Conservation (phyloP, 139 green algal genomes). For the Chloropicon primus region DNA sequence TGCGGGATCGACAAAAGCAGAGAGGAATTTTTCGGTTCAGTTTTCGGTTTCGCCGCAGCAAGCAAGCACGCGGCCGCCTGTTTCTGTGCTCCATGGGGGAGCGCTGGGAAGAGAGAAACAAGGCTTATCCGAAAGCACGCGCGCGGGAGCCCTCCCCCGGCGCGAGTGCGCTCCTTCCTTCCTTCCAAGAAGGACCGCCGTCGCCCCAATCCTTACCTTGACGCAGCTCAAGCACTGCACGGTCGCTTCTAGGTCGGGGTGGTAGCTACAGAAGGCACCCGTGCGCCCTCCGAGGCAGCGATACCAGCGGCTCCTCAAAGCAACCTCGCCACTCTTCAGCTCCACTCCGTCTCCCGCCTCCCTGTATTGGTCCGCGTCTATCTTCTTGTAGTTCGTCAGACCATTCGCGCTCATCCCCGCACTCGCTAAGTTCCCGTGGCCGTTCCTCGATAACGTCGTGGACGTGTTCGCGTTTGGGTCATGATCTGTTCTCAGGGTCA, state of each 20-base stretch:
- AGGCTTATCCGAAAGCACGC: too few relatives aligned
- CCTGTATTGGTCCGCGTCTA: neutral
- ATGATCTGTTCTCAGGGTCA: conserved; percentile 54
- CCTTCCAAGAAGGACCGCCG: too few relatives aligned
- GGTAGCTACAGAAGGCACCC: conserved; percentile 65
- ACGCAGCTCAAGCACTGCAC: conserved; percentile 86
- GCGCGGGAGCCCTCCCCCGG: too few relatives aligned
- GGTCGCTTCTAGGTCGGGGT: conserved; percentile 65
- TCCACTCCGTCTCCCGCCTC: neutral
- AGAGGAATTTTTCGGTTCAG: too few relatives aligned
- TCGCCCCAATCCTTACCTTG: too few relatives aligned
- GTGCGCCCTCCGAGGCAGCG: conserved; percentile 55
- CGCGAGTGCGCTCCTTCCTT: too few relatives aligned
- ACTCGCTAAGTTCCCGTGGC: conserved; percentile 37
- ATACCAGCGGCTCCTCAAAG: conserved; percentile 30
- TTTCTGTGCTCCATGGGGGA: too few relatives aligned
- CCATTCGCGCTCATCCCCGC: conserved; percentile 70
- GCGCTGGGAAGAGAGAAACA: too few relatives aligned
- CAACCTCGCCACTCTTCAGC: neutral
- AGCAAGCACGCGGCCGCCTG: too few relatives aligned
- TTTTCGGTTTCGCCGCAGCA: too few relatives aligned
- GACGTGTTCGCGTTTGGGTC: conserved; percentile 44
- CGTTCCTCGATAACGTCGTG: conserved; percentile 71
- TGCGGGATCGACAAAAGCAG: too few relatives aligned
- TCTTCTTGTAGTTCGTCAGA: conserved; percentile 4